Conservation (phyloP, 2,329 filamentous ascomycete genomes). For the Aspergillus tanneri region DNA sequence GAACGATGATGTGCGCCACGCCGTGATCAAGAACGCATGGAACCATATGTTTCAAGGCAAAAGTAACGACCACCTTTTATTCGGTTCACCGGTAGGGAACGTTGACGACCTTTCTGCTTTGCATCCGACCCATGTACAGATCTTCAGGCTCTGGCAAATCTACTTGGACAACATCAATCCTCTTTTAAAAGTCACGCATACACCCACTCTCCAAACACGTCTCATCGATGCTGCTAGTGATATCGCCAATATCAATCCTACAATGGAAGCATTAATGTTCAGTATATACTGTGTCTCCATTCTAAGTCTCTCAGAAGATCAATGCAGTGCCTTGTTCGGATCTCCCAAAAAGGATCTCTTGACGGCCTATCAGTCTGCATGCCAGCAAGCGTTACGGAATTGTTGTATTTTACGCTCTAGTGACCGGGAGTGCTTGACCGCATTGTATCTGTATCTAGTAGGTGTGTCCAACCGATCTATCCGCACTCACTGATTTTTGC, state of each 20-base stretch:
- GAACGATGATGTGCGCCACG: too few relatives aligned
- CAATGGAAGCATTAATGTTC: slow-evolving; percentile 45
- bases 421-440: slow-evolving; percentile 51
- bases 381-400: slow-evolving; percentile 48
- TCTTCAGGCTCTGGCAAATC: slow-evolving; percentile 23
- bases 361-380: slow-evolving; percentile 40
- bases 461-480: slow-evolving; percentile 17
- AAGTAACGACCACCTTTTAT: too few relatives aligned
- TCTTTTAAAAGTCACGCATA: slow-evolving; percentile 64
- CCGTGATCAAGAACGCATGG: too few relatives aligned
- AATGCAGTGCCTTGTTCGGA: slow-evolving; percentile 48
- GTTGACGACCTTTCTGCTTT: too few relatives aligned
- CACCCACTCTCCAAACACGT: slow-evolving; percentile 60
- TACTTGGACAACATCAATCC: slow-evolving; percentile 39
- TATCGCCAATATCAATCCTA: slow-evolving; percentile 46
- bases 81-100: too few relatives aligned
- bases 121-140: slow-evolving; percentile 18
- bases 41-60: too few relatives aligned
- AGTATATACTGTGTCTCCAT: slow-evolving; percentile 64
- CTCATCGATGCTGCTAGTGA: slow-evolving; percentile 60
- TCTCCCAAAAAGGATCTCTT: slow-evolving; percentile 30
- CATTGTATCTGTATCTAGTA: slow-evolving; percentile 56
- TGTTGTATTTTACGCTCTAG: slow-evolving; percentile 42
- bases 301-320: slow-evolving; percentile 55
- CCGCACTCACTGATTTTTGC: slow-evolving; percentile 12